Evolutionary conservation across 805 yeast species (phyloP), one percentile per base, ranked within the genome.

Genomic region (Spathaspora gorwiae): DNA sequence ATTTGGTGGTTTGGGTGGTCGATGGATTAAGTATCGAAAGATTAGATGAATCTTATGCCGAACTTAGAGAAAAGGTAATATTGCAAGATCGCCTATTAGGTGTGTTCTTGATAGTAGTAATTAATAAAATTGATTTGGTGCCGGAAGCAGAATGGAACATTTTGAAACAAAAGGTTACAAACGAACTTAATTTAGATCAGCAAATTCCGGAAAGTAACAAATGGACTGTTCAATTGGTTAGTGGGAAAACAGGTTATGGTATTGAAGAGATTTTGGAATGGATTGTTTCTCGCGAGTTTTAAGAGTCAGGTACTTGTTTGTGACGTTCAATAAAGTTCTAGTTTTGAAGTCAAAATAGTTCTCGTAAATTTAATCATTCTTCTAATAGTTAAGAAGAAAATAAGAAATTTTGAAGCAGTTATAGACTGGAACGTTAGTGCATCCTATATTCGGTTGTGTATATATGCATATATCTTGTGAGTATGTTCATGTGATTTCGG

Each of bases 1-100:
- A 90, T 54, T 79, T 80, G 6, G 68, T 90, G 13, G 64, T 90
- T 10, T 90, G 97, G 97, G 96, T 90, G 15, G 75, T 92, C 6
- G 97, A 92, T 63, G 75, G 80, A 2, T 62, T 71, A 36, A 78
- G 84, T 15, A 59, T 78, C 26, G 80, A 79, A 40, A 66, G 97
- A 42, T 65, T 88, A 26, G 57, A 65, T 7, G 95, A 87, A 64
- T 84, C 85, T 51, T 74, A 78, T 43, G 47, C 49, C 1, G 97
- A 90, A 63, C 72, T 90, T n/a, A 58, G 65, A 39, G 74, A 72
- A 31, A 78, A 75, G 39, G 78, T 87, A 4, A 61, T 88, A 11
- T 61, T 63, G 30, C 90, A 84, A 55, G 92, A 87, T 50, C 72
- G 84, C 39, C 66, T 90, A n/a, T 63, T 72, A 1, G 94, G 94